A percentile compares a stretch with the other conserved stretches of the same genome.
Evolutionary conservation across 352 stramenopile genomes (phyloP).

Genomic region (Aphanomyces stellatus): DNA sequence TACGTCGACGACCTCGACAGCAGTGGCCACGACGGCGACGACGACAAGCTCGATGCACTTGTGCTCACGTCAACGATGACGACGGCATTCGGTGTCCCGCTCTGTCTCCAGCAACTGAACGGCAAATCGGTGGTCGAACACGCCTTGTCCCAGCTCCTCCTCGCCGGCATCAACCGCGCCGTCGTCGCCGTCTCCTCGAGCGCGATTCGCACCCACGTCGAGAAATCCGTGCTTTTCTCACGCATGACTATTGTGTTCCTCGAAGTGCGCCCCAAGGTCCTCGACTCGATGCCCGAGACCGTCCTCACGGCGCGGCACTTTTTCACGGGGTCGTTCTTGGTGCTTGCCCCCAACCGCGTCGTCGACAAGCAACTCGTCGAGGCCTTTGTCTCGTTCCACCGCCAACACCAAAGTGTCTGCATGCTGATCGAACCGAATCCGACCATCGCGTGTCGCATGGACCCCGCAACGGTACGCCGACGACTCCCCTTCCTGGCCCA

Average conservation of each 20-base stretch:
- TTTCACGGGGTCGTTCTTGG: constrained; percentile 73
- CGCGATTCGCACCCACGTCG: constrained; percentile 54
- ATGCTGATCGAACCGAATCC: constrained; percentile 64
- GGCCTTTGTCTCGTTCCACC: constrained; percentile 45
- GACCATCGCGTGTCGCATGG: not conserved
- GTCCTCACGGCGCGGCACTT: constrained; percentile 65
- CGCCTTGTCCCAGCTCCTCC: constrained; percentile 69
- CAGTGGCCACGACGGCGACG: not conserved
- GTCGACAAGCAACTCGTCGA: constrained; percentile 70
- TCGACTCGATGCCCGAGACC: constrained; percentile 28
- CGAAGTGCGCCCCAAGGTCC: constrained; percentile 65
- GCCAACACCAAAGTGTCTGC: constrained; percentile 55
- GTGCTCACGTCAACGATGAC: constrained; percentile 5
- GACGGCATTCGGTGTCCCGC: constrained; percentile 4
- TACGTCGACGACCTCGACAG: not conserved
- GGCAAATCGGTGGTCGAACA: constrained; percentile 67
- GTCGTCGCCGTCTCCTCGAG: constrained; percentile 59
- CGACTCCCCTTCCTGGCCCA: too few relatives aligned
- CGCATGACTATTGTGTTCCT: constrained; percentile 83
- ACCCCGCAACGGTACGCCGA: not conserved
- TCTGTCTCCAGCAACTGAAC: constrained; percentile 29
- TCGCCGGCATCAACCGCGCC: constrained; percentile 57
- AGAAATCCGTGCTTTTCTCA: constrained; percentile 56
- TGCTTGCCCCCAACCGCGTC: constrained; percentile 78
- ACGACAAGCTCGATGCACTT: not conserved